phyloP scores from a whole-genome alignment of 1,284 basidiomycete genomes.

The Pholiota adiposa region DNA sequence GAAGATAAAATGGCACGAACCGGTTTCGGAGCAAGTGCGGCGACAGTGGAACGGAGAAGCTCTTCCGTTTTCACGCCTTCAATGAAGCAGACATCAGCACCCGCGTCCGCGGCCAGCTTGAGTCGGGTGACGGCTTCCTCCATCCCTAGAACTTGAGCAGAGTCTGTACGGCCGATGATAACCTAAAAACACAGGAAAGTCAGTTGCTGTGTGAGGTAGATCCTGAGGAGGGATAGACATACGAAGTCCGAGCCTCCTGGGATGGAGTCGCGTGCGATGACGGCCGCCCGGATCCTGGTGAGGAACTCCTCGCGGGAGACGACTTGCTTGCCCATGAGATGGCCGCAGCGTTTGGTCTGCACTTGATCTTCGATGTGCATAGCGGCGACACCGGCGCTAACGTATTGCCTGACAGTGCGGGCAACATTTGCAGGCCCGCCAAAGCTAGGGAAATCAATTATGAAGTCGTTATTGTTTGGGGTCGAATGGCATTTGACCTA shows the following conservation, averaged over 20 bases:
- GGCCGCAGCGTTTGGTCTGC: conserved; percentile 82
- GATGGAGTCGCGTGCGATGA: conserved; percentile 70
- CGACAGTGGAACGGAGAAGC: conserved; percentile 65
- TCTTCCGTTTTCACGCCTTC: conserved; percentile 78
- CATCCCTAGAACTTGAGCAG: conserved; percentile 79
- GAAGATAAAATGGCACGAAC: conserved; percentile 34
- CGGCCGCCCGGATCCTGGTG: conserved; percentile 77
- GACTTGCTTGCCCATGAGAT: conserved; percentile 76
- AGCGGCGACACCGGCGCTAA: conserved; percentile 72
- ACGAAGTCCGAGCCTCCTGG: conserved; percentile 70
- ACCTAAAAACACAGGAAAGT: conserved; percentile 43
- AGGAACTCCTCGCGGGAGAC: conserved; percentile 72
- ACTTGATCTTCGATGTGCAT: conserved; percentile 86
- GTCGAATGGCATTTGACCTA: conserved; percentile 17
- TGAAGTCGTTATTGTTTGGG: background rate
- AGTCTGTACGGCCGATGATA: conserved; percentile 84
- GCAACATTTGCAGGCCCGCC: conserved; percentile 65
- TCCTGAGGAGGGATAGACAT: conserved; percentile 10
- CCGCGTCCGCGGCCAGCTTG: conserved; percentile 72
- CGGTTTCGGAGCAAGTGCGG: conserved; percentile 71
- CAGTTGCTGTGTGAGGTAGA: background rate
- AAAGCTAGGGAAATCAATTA: conserved; percentile 6
- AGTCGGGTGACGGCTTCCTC: conserved; percentile 77
- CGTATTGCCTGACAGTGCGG: conserved; percentile 76
- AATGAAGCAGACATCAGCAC: conserved; percentile 86